Base-by-base conservation (phyloP, 75 land plant species). In the Pinus albicaulis region DNA sequence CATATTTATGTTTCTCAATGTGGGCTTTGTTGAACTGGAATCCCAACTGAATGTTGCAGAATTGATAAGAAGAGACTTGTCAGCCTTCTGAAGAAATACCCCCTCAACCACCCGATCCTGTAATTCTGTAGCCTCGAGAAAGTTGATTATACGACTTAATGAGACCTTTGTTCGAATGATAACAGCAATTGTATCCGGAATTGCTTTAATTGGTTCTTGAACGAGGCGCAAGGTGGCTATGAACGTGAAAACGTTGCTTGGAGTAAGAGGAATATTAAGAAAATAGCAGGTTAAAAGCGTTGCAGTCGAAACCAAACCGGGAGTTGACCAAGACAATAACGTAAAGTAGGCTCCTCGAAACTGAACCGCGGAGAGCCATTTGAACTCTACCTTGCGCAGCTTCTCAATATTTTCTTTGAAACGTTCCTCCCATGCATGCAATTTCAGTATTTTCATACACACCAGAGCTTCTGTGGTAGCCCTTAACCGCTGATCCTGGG, bases 191-290 rank as follows among this genome's bases (percentile, higher is more conserved):
- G 86, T 80, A 69, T 92, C 91, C 8, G 91, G 93, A 2, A 92
- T 77, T 55, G 75, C 83, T 66, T 81, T 87, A 6, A 92, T 89
- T 0, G 95, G 95, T 19, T 88, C 92, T 78, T 90, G 93, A 8
- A 92, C 83, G 23, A 93, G 84, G 41, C 89, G 59, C 56, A 95
- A 91, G 24, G 97, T 95, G 12, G 97, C 98, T 59, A 93, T 25
- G 55, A 94, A 92, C 28, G 96, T 87, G 44, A 95, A 84, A 44
- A 93, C 89, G 57, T 76, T 85, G 13, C 92, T 88, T 53, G 94
- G 41, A 26, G 91, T 89, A 55, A 96, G 76, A 56, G 92, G 90
- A 10, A 76, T 81, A 56, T 80, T 78, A 31, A 90, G 19, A 7
- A 90, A 13, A 53, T 88, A 70, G 75, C 99, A 96, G 19, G 86